Conservation (phyloP, 768 basidiomycete species). For the Leccinum aurantiacum region DNA sequence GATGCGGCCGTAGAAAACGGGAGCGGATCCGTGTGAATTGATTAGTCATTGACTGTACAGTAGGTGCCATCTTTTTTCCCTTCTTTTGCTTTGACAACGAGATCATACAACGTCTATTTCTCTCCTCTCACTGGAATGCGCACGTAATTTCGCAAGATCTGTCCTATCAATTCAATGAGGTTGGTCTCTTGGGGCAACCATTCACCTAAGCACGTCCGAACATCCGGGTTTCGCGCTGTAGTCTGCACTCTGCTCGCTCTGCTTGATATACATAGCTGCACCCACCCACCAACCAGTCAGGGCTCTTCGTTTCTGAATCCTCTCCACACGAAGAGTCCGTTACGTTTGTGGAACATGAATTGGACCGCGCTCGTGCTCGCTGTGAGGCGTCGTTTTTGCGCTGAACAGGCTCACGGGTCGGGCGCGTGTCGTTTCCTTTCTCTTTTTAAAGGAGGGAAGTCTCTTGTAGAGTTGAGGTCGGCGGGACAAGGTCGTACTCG, state of each 20-base stretch:
- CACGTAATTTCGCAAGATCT: not conserved
- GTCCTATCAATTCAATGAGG: not conserved
- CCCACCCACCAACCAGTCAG: slow-evolving; percentile 57
- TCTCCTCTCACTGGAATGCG: not conserved
- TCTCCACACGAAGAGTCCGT: slow-evolving; percentile 54
- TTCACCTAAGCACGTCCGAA: not conserved
- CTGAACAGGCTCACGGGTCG: slow-evolving; percentile 44
- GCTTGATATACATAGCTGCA: not conserved
- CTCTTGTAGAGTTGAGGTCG: slow-evolving; percentile 61
- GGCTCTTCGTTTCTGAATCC: slow-evolving; percentile 43
- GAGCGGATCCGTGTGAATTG: slow-evolving; percentile 16
- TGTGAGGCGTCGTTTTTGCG: slow-evolving; percentile 57
- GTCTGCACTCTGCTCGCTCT: not conserved
- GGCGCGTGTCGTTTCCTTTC: slow-evolving; percentile 34
- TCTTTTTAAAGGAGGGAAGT: slow-evolving; percentile 27
- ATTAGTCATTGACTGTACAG: slow-evolving; percentile 27
- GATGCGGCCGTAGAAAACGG: slow-evolving; percentile 1
- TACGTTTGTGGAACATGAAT: slow-evolving; percentile 71
- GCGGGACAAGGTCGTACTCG: slow-evolving; percentile 40
- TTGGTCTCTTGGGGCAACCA: not conserved
- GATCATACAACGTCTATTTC: not conserved
- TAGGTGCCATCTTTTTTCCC: not conserved
- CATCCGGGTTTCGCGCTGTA: not conserved
- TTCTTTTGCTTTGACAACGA: not conserved
- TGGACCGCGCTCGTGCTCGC: slow-evolving; percentile 40